Evolutionary conservation across 192 early-diverging fungal genomes (phyloP), one percentile per base, ranked within the genome.

Genomic region (Podila clonocystis): DNA sequence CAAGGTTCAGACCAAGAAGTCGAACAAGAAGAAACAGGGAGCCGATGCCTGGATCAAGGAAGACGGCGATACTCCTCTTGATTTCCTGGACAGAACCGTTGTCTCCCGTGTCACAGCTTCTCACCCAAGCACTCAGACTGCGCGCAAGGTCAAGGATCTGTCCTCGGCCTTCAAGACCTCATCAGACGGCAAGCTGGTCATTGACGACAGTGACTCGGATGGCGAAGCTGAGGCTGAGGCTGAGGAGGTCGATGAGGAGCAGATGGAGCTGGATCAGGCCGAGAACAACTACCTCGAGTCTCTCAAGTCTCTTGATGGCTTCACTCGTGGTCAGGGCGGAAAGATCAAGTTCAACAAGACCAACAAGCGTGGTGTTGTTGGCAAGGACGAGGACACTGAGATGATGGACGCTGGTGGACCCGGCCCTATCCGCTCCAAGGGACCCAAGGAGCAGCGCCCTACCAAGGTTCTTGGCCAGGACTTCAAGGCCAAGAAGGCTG

Each of bases 261-360:
- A 67, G 30, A 88, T 78, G 41, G 84, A 63, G 1, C 68, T 82
- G 38, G 85, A 86, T 30, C 86, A 70, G 3, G 83, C 84, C 19
- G 96, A 96, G 62, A 91, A 97, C 86, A 92, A 95, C 76, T 98
- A 98, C 85, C 74, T 93, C 61, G 89, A 97, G 76, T 89, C 95
- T 48, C 68, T 95, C 17, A 88, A 74, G 66, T 92, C 92, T 75
- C 93, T 91, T 67, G 95, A 93, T 57, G 94, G 94, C 19, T 97
- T 93, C 86, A 93, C 89, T 57, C 95, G 97, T 68, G 91, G 93
- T 28, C 88, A 91, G 22, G 87, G 89, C 30, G 94, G 95, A 48
- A 90, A 90, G 74, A 92, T 99, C 86, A 98, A 96, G 86, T 98
- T 98, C 82, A 90, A 90, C 83, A 96, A 94, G 85, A 85, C 90